phyloP scores from a whole-genome alignment of 2,329 filamentous ascomycete species.

The Sclerotinia spermophila region DNA sequence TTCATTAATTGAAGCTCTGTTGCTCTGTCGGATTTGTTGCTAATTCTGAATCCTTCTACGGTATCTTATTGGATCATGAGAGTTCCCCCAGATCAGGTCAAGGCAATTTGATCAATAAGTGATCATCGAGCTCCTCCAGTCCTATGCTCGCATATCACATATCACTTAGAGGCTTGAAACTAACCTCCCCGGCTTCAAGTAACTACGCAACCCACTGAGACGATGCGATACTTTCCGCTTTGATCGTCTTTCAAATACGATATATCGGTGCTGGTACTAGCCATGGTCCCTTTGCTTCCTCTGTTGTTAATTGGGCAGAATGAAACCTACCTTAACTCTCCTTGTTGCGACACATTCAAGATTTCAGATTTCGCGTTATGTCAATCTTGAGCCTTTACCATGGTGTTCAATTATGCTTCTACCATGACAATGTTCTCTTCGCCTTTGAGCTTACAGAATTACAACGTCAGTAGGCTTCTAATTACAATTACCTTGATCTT shows the following conservation, averaged over 20 bases:
- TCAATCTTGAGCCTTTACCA: background rate
- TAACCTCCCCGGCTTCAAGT: conserved; percentile 1
- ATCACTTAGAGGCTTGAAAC: background rate
- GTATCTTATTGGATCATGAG: too few species aligned
- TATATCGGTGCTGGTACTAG: background rate
- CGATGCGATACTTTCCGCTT: background rate
- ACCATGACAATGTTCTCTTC: background rate
- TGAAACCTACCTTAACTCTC: background rate
- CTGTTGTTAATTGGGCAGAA: background rate
- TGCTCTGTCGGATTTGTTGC: too few species aligned
- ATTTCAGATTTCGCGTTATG: background rate
- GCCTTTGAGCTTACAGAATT: background rate
- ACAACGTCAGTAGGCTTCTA: background rate
- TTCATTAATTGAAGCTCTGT: background rate
- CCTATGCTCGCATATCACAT: background rate
- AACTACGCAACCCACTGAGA: background rate
- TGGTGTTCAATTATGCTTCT: background rate
- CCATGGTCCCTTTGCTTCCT: background rate
- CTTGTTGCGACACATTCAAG: background rate
- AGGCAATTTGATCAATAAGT: too few species aligned
- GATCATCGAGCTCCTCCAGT: background rate
- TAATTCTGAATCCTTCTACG: background rate
- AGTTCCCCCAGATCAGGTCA: background rate
- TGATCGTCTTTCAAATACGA: background rate
- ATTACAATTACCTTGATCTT: background rate